phyloP scores from a whole-genome alignment of 2,329 filamentous ascomycete species.

The Fusarium sp. region DNA sequence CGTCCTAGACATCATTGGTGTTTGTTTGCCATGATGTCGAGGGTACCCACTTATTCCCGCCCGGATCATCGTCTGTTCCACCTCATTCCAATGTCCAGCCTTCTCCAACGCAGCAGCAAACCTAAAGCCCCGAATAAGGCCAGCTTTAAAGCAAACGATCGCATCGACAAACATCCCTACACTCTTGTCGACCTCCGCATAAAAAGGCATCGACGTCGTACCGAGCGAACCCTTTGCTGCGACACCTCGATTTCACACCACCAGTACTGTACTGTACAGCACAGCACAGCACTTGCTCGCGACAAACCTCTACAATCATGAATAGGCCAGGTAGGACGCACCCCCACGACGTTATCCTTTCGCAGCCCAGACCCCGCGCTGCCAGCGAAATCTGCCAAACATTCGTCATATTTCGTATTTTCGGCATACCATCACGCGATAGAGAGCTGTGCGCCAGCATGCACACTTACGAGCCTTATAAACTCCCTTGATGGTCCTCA shows the following conservation, averaged over 20 bases:
- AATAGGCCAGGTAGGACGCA: conserved; percentile 70
- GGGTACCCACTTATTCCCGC: conserved; percentile 58
- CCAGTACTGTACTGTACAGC: conserved; percentile 13
- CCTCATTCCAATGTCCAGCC: conserved; percentile 39
- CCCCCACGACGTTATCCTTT: conserved; percentile 47
- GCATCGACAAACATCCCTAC: conserved; percentile 39
- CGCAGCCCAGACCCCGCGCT: conserved; percentile 46
- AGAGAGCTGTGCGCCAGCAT: conserved; percentile 34
- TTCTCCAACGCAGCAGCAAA: conserved; percentile 45
- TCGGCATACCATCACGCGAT: conserved; percentile 21
- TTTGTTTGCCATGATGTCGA: conserved; percentile 46
- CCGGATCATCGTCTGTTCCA: conserved; percentile 45
- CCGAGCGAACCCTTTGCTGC: conserved; percentile 32
- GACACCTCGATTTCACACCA: conserved; percentile 32
- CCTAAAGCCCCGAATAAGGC: conserved; percentile 40
- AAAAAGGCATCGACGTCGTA: conserved; percentile 40
- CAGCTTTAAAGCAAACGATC: conserved; percentile 38
- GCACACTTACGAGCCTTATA: conserved; percentile 27
- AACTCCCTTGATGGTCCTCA: conserved; percentile 30
- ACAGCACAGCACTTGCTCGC: conserved; percentile 31
- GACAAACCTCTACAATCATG: conserved; percentile 60
- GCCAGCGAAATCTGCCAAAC: conserved; percentile 43
- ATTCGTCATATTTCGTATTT: conserved; percentile 30
- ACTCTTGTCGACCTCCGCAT: conserved; percentile 44
- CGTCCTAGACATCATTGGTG: conserved; percentile 33